Evolutionary conservation across 805 yeast genomes (phyloP), one percentile per base, ranked within the genome.

Genomic region (Zygoascus bituminiphila): DNA sequence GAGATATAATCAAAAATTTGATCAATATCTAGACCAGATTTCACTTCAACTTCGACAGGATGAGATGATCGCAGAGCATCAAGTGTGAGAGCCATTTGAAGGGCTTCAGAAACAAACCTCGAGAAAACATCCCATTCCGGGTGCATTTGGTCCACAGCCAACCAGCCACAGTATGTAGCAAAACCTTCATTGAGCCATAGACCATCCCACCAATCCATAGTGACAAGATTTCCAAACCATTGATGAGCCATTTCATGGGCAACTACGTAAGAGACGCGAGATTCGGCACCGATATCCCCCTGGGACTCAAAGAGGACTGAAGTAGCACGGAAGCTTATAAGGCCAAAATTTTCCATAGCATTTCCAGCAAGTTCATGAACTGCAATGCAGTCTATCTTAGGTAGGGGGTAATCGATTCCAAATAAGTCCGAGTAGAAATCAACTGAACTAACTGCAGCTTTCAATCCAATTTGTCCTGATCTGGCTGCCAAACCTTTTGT

Each of bases 131-230:
- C 80, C 94, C 95, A 86, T 52, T 82, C 86, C 10, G 94, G 94
- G 63, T 76, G 79, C 57, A 84, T 73, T 54, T 74, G 65, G 60
- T 83, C 81, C 46, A 82, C 82, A 15, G 88, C 81, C 47, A 74
- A 68, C 74, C 76, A 82, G 2, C 88, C 85, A 61, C 83, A 84
- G 81, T 86, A 86, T 23, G 95, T 86, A 15, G 95, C 95, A 67
- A 86, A 86, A 12, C 94, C 93, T 67, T 86, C 95, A 61, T 86
- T 86, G 52, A 86, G 76, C 95, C 95, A 86, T 56, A 86, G 72
- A 58, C 84, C 93, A 58, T 86, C 87, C 95, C 95, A 86, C 93
- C 94, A 87, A 59, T 83, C 80, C 95, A 86, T 87, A 42, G 95
- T 87, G 52, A 85, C 91, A 57, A 83, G 74, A 65, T 87, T 82